Percentiles rank a stretch among this genome's conserved stretches.
Conservation (phyloP, 2,329 filamentous ascomycete genomes). For the Periconia digitata region DNA sequence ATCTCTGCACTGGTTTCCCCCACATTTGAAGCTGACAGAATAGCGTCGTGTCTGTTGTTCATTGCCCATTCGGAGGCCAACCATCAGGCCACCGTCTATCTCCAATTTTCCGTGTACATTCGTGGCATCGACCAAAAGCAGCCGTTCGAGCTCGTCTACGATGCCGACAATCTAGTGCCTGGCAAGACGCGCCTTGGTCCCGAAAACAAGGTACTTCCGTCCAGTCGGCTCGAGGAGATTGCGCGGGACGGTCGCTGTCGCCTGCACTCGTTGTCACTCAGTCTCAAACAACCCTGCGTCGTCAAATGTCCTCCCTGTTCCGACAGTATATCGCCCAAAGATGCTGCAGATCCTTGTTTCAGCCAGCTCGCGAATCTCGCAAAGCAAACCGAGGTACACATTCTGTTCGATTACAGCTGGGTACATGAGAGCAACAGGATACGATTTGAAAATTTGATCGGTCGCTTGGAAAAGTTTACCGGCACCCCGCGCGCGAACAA, state of each 20-base stretch:
- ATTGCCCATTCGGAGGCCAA: neutral
- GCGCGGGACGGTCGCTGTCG: neutral
- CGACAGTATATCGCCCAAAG: neutral
- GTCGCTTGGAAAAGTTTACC: neutral
- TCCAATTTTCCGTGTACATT: neutral
- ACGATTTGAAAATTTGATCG: neutral
- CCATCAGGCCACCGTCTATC: neutral
- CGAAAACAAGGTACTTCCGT: neutral
- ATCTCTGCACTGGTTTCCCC: constrained; percentile 1
- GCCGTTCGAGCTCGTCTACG: constrained; percentile 1
- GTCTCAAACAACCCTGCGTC: neutral
- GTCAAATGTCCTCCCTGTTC: neutral
- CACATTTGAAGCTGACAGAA: neutral
- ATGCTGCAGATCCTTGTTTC: neutral
- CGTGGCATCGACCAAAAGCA: neutral
- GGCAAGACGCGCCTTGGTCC: neutral
- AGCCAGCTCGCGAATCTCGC: too few species aligned
- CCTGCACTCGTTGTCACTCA: neutral
- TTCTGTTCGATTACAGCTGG: neutral
- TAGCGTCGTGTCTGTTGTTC: neutral
- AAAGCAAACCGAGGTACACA: too few species aligned
- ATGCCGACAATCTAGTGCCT: neutral
- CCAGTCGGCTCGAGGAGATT: neutral
- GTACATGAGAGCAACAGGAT: neutral
- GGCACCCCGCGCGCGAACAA: neutral